These are phyloP conservation scores for Corynespora cassiicola DNA, from an alignment of 2,329 filamentous ascomycete species.

Conservation along the genomic window DNA sequence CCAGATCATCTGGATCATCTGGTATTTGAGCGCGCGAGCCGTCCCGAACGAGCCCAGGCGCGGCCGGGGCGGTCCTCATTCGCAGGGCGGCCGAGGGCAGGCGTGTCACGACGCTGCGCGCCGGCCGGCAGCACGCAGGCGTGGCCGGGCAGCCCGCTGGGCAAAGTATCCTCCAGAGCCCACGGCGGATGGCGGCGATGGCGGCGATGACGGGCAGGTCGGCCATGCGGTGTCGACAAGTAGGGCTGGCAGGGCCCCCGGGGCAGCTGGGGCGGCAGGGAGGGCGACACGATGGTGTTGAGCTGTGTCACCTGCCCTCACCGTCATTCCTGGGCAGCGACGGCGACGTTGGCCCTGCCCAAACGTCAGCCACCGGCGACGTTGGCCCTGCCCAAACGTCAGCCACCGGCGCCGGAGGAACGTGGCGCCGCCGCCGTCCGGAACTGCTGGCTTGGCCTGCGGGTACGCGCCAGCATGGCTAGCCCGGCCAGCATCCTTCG, in stretches of 20 bases:
- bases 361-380: conserved; percentile 7
- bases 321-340: conserved; percentile 17
- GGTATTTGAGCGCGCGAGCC: conserved; percentile 38
- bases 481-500: too few relatives aligned
- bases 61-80: conserved; percentile 21
- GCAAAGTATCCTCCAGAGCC: too few relatives aligned
- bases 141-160: too few relatives aligned
- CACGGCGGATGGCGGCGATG: too few relatives aligned
- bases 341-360: conserved; percentile 15
- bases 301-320: conserved; percentile 29
- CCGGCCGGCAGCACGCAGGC: too few relatives aligned
- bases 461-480: too few relatives aligned
- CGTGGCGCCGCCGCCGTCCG: conserved; percentile 4
- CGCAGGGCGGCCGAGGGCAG: conserved; percentile 8
- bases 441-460: conserved; percentile 2
- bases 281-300: conserved; percentile 3
- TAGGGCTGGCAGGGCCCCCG: conserved; percentile 4
- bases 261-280: conserved; percentile 2
- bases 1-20: conserved; percentile 43
- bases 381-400: too few relatives aligned
- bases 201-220: conserved; percentile 1
- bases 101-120: too few relatives aligned
- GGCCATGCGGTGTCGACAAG: too few relatives aligned
- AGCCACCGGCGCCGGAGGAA: conserved; percentile 6
- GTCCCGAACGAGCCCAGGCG: conserved; percentile 33